Evolutionary conservation across 345 rosid species (phyloP).

Genomic region (Gossypium raimondii): DNA sequence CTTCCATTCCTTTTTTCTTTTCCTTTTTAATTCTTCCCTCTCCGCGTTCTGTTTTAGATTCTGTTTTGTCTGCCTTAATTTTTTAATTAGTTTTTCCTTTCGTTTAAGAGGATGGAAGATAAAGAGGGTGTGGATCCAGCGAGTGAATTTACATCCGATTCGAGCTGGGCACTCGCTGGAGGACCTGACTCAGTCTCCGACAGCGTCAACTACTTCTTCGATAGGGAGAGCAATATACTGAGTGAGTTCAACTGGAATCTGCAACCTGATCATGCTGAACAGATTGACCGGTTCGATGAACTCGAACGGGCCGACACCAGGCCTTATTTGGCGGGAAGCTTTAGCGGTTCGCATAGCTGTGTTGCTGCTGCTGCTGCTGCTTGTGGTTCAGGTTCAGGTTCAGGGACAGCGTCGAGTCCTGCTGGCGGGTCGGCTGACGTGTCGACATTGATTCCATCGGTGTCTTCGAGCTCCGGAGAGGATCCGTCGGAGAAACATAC

Average conservation of each 20-base stretch:
- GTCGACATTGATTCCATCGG: constrained; percentile 58
- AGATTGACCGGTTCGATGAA: constrained; percentile 17
- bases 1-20: not conserved
- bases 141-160: constrained; percentile 23
- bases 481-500: constrained; percentile 74
- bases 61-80: constrained; percentile 5
- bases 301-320: constrained; percentile 19
- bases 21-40: not conserved
- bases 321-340: constrained; percentile 27
- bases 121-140: constrained; percentile 42
- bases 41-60: not conserved
- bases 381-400: constrained; percentile 7
- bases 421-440: constrained; percentile 29
- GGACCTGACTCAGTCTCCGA: constrained; percentile 34
- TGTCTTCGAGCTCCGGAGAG: constrained; percentile 81
- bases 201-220: constrained; percentile 42
- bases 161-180: constrained; percentile 33
- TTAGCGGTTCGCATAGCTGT: constrained; percentile 4
- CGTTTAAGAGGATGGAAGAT: constrained; percentile 25
- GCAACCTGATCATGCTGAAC: constrained; percentile 17
- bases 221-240: constrained; percentile 45
- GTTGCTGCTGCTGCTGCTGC: not conserved
- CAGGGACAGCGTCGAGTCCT: constrained; percentile 3
- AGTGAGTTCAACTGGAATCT: constrained; percentile 68
- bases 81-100: not conserved